Percentiles rank a stretch among this genome's conserved stretches.
These are phyloP conservation scores for Dictyostelium citrinum DNA, from an alignment of 78 protist species.

Conservation along the genomic window DNA sequence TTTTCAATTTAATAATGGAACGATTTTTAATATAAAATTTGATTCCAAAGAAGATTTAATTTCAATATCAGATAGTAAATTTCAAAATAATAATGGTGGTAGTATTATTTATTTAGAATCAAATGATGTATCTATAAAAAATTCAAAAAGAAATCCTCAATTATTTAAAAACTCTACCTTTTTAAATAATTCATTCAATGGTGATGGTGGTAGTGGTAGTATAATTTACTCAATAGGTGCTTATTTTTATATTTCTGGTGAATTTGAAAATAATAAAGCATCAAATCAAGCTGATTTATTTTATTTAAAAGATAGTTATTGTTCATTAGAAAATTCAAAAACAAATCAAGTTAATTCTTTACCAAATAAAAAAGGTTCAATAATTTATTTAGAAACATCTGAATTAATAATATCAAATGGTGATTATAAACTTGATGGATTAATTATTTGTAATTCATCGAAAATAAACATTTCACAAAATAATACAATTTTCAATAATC, in stretches of 20 bases:
- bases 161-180: not conserved
- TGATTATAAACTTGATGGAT: no score
- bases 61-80: no score
- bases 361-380: not conserved
- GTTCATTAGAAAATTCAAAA: not conserved
- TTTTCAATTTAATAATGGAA: not conserved
- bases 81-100: not conserved
- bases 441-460: no score
- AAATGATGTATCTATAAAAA: no score
- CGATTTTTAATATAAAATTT: no score
- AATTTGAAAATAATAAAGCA: not conserved
- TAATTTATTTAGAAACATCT: not conserved
- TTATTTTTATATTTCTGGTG: not conserved
- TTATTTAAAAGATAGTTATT: not conserved
- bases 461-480: no score
- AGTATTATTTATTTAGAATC: not conserved
- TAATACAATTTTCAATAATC: no score
- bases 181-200: not conserved
- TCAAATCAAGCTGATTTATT: not conserved
- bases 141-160: not conserved
- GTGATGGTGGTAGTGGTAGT: not conserved
- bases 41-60: not conserved
- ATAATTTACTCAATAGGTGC: not conserved
- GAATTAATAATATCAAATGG: not conserved
- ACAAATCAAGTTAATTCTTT: not conserved